Conservation (phyloP, 352 stramenopile species). For the Phytophthora multivora region DNA sequence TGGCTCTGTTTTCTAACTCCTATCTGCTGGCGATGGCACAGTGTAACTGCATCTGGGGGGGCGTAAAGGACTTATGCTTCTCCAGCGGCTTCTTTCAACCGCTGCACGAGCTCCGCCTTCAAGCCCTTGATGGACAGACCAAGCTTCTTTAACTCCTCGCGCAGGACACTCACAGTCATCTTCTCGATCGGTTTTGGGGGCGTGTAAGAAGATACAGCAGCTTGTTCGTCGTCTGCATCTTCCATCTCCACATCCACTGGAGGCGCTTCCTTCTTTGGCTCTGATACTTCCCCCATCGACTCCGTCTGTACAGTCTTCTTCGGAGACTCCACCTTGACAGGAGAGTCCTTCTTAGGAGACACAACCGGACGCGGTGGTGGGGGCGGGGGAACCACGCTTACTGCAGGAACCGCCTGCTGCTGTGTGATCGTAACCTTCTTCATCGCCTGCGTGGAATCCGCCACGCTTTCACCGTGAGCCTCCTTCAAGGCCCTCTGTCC, state of each 20-base stretch:
- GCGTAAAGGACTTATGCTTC: constrained; percentile 37
- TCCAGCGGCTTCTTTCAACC: constrained; percentile 73
- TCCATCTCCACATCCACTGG: constrained; percentile 67
- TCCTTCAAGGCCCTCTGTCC: constrained; percentile 72
- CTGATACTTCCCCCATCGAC: constrained; percentile 24
- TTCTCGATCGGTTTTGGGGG: constrained; percentile 77
- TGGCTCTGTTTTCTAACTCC: constrained; percentile 34
- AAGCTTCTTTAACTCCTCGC: constrained; percentile 77
- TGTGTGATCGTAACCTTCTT: constrained; percentile 44
- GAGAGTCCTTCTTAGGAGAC: constrained; percentile 16
- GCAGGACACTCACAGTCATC: constrained; percentile 74
- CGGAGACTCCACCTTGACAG: constrained; percentile 14
- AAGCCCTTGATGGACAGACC: constrained; percentile 81
- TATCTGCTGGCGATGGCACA: constrained; percentile 28
- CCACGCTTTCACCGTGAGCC: constrained; percentile 42
- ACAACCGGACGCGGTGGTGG: constrained; percentile 28
- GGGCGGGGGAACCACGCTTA: constrained; percentile 31
- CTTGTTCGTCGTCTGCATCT: constrained; percentile 32
- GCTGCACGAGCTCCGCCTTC: constrained; percentile 82
- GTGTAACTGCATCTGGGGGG: constrained; percentile 15
- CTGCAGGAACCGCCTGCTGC: constrained; percentile 19
- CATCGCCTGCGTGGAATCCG: constrained; percentile 52
- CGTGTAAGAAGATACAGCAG: constrained; percentile 45
- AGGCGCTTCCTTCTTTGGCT: constrained; percentile 20
- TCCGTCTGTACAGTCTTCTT: constrained; percentile 27